Evolutionary conservation across 2,329 filamentous ascomycete species (phyloP).

Genomic region (Macroventuria anomochaeta): DNA sequence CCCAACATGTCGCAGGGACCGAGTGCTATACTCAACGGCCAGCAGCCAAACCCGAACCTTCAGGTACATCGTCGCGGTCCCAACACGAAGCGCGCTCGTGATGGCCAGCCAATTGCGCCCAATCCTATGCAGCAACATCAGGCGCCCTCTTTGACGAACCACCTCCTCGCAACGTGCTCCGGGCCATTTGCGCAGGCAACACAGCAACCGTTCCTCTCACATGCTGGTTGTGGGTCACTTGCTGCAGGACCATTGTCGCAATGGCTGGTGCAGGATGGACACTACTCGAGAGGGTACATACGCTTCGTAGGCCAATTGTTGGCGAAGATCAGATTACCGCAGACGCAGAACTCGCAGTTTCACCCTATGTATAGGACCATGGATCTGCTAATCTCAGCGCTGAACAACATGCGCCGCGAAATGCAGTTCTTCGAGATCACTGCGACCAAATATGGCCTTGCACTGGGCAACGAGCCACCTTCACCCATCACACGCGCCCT

Average conservation of each 20-base stretch:
- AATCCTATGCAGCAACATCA: conserved; percentile 28
- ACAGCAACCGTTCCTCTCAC: conserved; percentile 69
- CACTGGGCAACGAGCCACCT: conserved; percentile 54
- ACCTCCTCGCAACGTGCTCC: conserved; percentile 61
- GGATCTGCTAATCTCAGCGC: conserved; percentile 67
- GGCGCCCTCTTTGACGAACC: conserved; percentile 60
- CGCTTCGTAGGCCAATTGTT: conserved; percentile 70
- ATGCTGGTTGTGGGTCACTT: conserved; percentile 68
- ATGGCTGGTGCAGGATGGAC: conserved; percentile 75
- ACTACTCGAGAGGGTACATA: conserved; percentile 75
- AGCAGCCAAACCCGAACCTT: conserved; percentile 57
- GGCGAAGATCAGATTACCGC: conserved; percentile 64
- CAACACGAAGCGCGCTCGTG: conserved; percentile 48
- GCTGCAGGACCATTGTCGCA: conserved; percentile 62
- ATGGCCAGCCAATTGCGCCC: conserved; percentile 47
- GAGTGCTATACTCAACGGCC: conserved; percentile 53
- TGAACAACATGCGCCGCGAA: conserved; percentile 71
- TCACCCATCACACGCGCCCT: conserved; percentile 61
- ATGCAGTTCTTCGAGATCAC: conserved; percentile 72
- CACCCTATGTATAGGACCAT: conserved; percentile 63
- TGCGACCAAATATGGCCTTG: conserved; percentile 65
- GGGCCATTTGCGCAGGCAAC: conserved; percentile 63
- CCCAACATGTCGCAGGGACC: conserved; percentile 26
- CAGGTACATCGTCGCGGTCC: conserved; percentile 54
- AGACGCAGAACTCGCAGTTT: conserved; percentile 51